A percentile compares a stretch with the other conserved stretches of the same genome.
Evolutionary conservation across 2,329 filamentous ascomycete species (phyloP).

Genomic region (Beauveria sp.): DNA sequence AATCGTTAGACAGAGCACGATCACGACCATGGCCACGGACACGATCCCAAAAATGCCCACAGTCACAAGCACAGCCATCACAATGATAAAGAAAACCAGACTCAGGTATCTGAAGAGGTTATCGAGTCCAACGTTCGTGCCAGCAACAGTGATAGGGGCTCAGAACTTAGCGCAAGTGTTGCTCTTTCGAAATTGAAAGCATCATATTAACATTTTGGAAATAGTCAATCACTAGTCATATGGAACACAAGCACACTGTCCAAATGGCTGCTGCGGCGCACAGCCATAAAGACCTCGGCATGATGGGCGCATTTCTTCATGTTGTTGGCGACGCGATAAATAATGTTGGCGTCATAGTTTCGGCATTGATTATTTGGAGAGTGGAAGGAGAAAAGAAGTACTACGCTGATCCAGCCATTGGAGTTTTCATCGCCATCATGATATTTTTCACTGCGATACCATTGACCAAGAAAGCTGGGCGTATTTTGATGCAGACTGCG

Average conservation of each 20-base stretch:
- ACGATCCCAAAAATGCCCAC: neutral
- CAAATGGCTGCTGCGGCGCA: constrained; percentile 19
- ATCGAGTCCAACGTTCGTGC: neutral
- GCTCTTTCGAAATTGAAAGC: neutral
- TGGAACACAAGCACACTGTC: constrained; percentile 40
- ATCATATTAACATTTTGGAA: neutral
- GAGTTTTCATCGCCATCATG: constrained; percentile 65
- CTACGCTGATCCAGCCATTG: constrained; percentile 65
- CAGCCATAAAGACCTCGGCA: constrained; percentile 54
- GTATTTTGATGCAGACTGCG: constrained; percentile 60
- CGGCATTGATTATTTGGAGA: constrained; percentile 63
- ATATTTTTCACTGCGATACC: constrained; percentile 59
- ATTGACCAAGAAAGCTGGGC: constrained; percentile 53
- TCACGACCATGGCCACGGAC: constrained; percentile 10
- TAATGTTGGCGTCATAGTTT: constrained; percentile 67
- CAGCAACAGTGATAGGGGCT: neutral
- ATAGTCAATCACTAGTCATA: constrained; percentile 26
- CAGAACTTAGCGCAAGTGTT: neutral
- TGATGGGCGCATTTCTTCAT: constrained; percentile 64
- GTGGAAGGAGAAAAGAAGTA: constrained; percentile 48
- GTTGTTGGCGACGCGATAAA: constrained; percentile 67
- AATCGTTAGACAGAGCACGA: constrained; percentile 20
- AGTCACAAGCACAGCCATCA: constrained; percentile 15
- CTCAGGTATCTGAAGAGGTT: neutral
- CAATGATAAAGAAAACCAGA: neutral